Evolutionary conservation across 371 early-diverging fungal genomes (phyloP).

Genomic region (Circinella umbellata): DNA sequence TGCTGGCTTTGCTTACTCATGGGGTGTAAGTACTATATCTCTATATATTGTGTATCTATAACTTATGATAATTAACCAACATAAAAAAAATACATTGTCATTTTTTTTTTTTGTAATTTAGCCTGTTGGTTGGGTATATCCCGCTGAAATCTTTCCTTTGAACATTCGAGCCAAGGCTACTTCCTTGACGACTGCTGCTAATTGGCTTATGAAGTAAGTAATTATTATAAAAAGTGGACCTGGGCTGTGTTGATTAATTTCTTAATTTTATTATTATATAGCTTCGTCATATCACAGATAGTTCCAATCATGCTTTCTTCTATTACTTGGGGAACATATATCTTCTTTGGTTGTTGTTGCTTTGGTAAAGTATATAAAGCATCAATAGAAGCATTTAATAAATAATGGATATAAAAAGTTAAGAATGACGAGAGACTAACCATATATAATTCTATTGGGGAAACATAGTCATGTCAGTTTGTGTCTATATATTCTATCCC

Average conservation of each 20-base stretch:
- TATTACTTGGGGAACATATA: conserved; percentile 59
- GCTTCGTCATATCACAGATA: conserved; percentile 50
- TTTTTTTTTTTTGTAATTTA: not conserved
- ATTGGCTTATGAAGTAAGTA: conserved; percentile 61
- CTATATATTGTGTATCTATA: no score
- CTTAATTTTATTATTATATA: not conserved
- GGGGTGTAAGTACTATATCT: conserved; percentile 27
- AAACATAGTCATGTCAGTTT: conserved; percentile 30
- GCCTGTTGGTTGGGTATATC: conserved; percentile 59
- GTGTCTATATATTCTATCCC: conserved; percentile 51
- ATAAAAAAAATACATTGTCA: no score
- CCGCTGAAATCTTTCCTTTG: conserved; percentile 68
- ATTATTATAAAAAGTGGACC: no score
- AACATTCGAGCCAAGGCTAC: conserved; percentile 55
- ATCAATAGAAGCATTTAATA: no score
- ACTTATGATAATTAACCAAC: no score
- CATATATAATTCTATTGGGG: no score
- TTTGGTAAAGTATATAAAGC: conserved; percentile 10
- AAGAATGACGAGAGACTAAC: no score
- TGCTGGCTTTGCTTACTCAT: conserved; percentile 54
- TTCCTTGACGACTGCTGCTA: conserved; percentile 64
- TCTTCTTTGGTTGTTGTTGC: conserved; percentile 62
- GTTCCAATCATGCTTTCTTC: conserved; percentile 47
- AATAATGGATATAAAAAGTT: no score
- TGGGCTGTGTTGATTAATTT: not conserved